Evolutionary conservation across 106 monocot species (phyloP).

Genomic region (Vanilla planifolia): DNA sequence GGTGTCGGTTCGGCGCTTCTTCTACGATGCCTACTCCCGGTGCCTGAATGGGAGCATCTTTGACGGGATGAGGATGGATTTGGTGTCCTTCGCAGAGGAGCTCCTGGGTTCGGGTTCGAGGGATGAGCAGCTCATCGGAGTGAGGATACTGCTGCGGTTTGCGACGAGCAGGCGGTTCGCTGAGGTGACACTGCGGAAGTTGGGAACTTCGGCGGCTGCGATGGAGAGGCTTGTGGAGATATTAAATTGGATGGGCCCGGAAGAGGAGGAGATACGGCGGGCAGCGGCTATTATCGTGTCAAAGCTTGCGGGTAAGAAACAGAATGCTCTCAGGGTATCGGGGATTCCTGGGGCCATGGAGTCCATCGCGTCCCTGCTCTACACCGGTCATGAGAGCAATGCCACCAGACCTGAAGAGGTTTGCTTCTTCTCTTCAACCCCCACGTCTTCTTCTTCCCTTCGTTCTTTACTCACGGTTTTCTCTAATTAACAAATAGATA

Average conservation of each 20-base stretch:
- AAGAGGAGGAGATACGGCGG: slow-evolving; percentile 44
- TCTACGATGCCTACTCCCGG: slow-evolving; percentile 72
- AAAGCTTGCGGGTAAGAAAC: slow-evolving; percentile 72
- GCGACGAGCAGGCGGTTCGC: slow-evolving; percentile 27
- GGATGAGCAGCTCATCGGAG: slow-evolving; percentile 82
- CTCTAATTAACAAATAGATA: too few species aligned
- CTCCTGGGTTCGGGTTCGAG: slow-evolving; percentile 43
- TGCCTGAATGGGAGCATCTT: slow-evolving; percentile 81
- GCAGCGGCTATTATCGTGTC: slow-evolving; percentile 54
- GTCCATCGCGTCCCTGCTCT: slow-evolving; percentile 63
- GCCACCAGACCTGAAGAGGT: slow-evolving; percentile 4
- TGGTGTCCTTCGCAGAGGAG: slow-evolving; percentile 68
- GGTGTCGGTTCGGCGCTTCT: slow-evolving; percentile 55
- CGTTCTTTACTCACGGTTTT: too few species aligned
- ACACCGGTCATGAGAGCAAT: slow-evolving; percentile 10
- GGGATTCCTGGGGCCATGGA: slow-evolving; percentile 79
- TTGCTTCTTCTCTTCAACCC: neutral
- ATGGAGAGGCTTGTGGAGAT: slow-evolving; percentile 82
- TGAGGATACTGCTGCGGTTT: slow-evolving; percentile 44
- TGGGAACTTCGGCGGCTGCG: slow-evolving; percentile 38
- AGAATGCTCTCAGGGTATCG: slow-evolving; percentile 60
- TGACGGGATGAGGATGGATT: slow-evolving; percentile 85
- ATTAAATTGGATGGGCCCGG: slow-evolving; percentile 72
- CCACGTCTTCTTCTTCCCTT: too few species aligned
- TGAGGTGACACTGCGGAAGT: slow-evolving; percentile 45